Evolutionary conservation across 2,329 filamentous ascomycete species (phyloP).

Genomic region (Penicillium sp.): DNA sequence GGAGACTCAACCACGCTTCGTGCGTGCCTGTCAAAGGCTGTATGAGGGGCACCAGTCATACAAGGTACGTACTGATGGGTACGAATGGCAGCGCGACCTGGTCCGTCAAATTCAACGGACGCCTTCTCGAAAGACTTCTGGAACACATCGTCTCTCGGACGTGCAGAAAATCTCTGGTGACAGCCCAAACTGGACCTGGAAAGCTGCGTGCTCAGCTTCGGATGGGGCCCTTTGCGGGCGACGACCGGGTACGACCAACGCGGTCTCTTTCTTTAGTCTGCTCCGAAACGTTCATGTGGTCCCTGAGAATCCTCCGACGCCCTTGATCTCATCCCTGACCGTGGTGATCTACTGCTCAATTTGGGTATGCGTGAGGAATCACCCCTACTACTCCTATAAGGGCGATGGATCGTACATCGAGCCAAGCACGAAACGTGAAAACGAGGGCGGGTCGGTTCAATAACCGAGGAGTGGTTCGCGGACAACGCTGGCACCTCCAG

Average conservation of each 20-base stretch:
- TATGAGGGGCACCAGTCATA: constrained; percentile 27
- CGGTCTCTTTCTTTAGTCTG: constrained; percentile 7
- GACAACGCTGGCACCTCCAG: constrained; percentile 5
- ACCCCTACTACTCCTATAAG: constrained; percentile 4
- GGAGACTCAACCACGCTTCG: constrained; percentile 24
- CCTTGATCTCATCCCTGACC: constrained; percentile 6
- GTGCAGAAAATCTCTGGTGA: constrained; percentile 6
- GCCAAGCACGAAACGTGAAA: constrained; percentile 8
- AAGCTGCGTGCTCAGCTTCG: constrained; percentile 1
- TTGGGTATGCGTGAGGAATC: constrained; percentile 2
- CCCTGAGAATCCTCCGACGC: constrained; percentile 4
- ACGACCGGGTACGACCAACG: constrained; percentile 15
- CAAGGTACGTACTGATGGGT: constrained; percentile 29
- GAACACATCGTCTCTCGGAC: constrained; percentile 4
- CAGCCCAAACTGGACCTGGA: neutral
- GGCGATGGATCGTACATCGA: constrained; percentile 12
- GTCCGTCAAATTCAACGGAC: constrained; percentile 10
- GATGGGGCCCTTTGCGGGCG: constrained; percentile 7
- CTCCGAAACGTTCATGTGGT: constrained; percentile 11
- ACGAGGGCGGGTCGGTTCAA: constrained; percentile 21
- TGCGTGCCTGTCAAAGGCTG: constrained; percentile 24
- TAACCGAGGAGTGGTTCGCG: constrained; percentile 21
- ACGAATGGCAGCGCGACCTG: constrained; percentile 22
- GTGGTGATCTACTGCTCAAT: constrained; percentile 8
- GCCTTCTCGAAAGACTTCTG: neutral